Evolutionary conservation across 2,329 filamentous ascomycete genomes (phyloP).

Genomic region (Phyllosticta ampelicida): DNA sequence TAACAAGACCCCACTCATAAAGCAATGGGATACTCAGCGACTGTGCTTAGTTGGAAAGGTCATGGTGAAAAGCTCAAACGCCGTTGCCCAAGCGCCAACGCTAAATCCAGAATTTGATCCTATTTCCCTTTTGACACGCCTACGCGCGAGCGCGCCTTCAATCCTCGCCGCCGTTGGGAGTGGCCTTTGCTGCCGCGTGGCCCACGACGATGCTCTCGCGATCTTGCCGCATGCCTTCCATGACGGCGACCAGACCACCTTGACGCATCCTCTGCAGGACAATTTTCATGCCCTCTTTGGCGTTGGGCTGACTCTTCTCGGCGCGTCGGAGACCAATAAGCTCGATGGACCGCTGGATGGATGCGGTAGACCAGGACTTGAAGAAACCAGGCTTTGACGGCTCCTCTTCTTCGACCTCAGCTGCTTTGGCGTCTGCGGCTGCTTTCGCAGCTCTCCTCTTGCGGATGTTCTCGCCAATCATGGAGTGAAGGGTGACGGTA

Average conservation of each 20-base stretch:
- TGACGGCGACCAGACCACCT: constrained; percentile 56
- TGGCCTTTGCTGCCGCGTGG: not conserved
- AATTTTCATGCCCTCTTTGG: constrained; percentile 71
- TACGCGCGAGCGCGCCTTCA: not conserved
- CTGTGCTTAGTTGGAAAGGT: constrained; percentile 6
- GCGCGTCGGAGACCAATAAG: constrained; percentile 67
- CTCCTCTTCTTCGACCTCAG: constrained; percentile 33
- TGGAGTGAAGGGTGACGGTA: constrained; percentile 62
- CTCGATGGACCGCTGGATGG: constrained; percentile 73
- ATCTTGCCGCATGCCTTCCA: constrained; percentile 59
- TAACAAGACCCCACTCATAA: not conserved
- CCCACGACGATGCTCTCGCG: constrained; percentile 27
- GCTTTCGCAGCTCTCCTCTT: constrained; percentile 35
- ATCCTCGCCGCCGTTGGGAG: not conserved
- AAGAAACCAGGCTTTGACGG: constrained; percentile 45
- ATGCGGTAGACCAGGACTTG: constrained; percentile 53
- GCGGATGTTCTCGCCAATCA: constrained; percentile 58
- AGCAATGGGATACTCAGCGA: constrained; percentile 8
- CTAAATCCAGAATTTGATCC: constrained; percentile 2
- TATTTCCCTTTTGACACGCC: not conserved
- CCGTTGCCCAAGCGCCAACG: constrained; percentile 9
- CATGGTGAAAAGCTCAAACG: constrained; percentile 2
- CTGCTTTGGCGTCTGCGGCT: constrained; percentile 29
- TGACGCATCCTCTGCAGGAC: constrained; percentile 61
- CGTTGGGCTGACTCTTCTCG: constrained; percentile 67